Base-by-base conservation (phyloP, 2,329 filamentous ascomycete species). In the Tolypocladium cylindrosporum region DNA sequence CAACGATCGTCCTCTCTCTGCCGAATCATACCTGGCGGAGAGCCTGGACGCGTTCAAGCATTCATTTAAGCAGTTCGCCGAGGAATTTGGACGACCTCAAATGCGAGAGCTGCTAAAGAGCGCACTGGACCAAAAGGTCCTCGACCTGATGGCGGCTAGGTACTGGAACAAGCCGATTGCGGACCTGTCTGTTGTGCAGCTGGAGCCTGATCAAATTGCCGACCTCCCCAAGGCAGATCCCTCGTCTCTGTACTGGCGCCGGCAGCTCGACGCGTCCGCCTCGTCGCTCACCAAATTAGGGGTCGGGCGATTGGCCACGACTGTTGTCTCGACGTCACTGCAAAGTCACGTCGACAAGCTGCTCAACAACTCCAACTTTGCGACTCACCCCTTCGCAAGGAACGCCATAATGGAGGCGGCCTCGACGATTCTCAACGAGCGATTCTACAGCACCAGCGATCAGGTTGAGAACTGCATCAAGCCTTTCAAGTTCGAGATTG, bases 381-480 rank as follows among this genome's bases (percentile, higher is more conserved):
- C 89, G 24, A 84, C 87, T 51, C 94, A 99, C 67, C 94, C 95
- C 0, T 96, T 94, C 66, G 94, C 94, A 11, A 87, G 90, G 41
- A 86, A 94, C 71, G 90, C 91, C n/a, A 97, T 99, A 63, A 89
- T 86, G 54, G 91, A 97, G 65, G 92, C 94, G 1, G 91, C 91
- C 1, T 89, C 90, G 0, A 88, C 85, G 34, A 97, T 99, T 56
- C 76, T 99, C 14, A 94, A 94, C 63, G 94, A 99, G 67, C 82
- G 93, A 16, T 96, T 96, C 62, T 97, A 97, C 75, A 94, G 93
- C 73, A 99, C 95, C 1, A 94, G 90, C 62, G 95, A 99, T 67
- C 94, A 97, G 74, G 90, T 99, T 1, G 94, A 99, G 72, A 97
- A 97, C 69, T 99, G 93, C 70, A 95, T 99, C 74, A 99, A 99